Base-by-base conservation (phyloP, 192 early-diverging fungal species). In the Coemansia erecta region DNA sequence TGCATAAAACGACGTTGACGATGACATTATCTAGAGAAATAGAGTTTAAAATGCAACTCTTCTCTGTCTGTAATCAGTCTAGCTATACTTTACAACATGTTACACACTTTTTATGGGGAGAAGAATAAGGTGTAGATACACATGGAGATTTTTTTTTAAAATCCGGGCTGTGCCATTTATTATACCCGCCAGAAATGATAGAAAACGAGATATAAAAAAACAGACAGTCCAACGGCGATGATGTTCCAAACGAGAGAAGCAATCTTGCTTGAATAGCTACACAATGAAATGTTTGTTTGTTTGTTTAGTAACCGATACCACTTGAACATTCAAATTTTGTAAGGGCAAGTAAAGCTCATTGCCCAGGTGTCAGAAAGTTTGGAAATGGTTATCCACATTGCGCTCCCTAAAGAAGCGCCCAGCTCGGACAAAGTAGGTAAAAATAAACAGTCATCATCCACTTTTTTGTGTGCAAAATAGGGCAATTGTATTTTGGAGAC, bases 181-280 rank as follows among this genome's bases (percentile, higher is more conserved):
- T 54, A 40, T 54, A 37, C 37, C 33, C 53, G 53, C 37, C 19
- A 54, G 14, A 54, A 18, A 17, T 11, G 37, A 19, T 15, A 22
- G 18, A n/a, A 54, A 54, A 54, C 53, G 53, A 41, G 53, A 54
- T 40, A 54, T 35, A 52, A 52, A 48, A 10, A 54, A 54, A 54
- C 14, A 48, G 17, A n/a, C 47, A 48, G 47, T 48, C 53, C 51
- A 37, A 17, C 31, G 37, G 31, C 46, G 46, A 48, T 19, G 19
- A 48, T 54, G 53, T 21, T 35, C n/a, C 14, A 21, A 54, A 52
- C 14, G 35, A 54, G 28, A 54, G 21, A 54, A 21, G 15, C 15
- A 54, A 40, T 48, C 46, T 17, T 48, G 9, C 9, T 48, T 48
- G 22, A 48, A 48, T 17, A 48, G 46, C 46, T 48, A 48, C 19